Percentiles rank a stretch among this genome's conserved stretches.
Evolutionary conservation across 495 filamentous ascomycete species (phyloP).

Genomic region (Chaetomium fimeti): DNA sequence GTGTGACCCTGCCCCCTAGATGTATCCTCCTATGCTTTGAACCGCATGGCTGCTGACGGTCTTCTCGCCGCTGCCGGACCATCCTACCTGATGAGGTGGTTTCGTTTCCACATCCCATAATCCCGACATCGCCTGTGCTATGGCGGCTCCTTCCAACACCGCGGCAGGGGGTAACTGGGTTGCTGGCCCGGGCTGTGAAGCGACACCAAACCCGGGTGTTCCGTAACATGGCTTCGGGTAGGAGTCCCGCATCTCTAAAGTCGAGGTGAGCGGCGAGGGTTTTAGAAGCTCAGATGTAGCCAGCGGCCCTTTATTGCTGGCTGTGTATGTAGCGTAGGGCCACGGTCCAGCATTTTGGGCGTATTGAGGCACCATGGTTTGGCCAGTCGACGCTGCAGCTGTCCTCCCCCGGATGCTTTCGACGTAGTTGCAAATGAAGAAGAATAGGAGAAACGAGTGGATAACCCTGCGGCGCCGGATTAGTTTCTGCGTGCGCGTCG

Average conservation of each 20-base stretch:
- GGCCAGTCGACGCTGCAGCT: too few species aligned
- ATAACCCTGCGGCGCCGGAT: slow-evolving; percentile 15
- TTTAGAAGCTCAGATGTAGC: not conserved
- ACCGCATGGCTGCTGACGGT: not conserved
- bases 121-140: slow-evolving; percentile 13
- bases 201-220: not conserved
- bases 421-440: slow-evolving; percentile 18
- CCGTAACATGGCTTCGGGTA: not conserved
- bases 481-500: not conserved
- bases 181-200: not conserved
- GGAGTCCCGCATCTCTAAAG: not conserved
- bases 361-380: not conserved
- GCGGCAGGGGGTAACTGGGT: not conserved
- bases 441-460: slow-evolving; percentile 27
- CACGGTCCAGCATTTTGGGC: slow-evolving; percentile 9
- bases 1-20: slow-evolving; percentile 1
- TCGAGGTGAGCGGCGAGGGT: not conserved
- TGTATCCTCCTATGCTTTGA: not conserved
- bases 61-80: not conserved
- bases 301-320: not conserved
- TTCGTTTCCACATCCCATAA: slow-evolving; percentile 2
- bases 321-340: not conserved
- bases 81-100: not conserved
- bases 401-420: slow-evolving; percentile 1
- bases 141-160: not conserved